Percentiles rank a stretch among this genome's conserved stretches.
Evolutionary conservation across 2,329 filamentous ascomycete genomes (phyloP).

Genomic region (Aspergillus pseudoterreus): DNA sequence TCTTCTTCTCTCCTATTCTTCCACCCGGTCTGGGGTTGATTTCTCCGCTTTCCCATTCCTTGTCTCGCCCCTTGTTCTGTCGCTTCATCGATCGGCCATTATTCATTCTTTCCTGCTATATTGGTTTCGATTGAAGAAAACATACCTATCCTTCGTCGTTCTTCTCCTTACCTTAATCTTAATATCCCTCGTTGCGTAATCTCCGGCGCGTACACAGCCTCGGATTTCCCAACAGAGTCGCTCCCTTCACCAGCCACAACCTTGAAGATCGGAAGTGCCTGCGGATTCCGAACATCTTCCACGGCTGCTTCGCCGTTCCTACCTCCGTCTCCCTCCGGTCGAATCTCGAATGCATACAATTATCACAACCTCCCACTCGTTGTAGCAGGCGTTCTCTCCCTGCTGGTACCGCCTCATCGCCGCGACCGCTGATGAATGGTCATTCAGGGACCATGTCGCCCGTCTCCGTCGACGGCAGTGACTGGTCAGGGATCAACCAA

Average conservation of each 20-base stretch:
- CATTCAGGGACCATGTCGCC: conserved; percentile 76
- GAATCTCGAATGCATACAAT: conserved; percentile 14
- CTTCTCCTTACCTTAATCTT: neutral
- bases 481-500: conserved; percentile 70
- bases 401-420: neutral
- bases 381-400: neutral
- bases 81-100: neutral
- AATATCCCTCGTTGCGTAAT: neutral
- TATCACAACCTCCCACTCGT: neutral
- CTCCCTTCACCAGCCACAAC: conserved; percentile 9
- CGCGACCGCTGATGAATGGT: conserved; percentile 58
- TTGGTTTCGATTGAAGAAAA: neutral
- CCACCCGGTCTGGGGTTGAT: neutral
- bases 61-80: neutral
- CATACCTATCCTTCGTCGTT: neutral
- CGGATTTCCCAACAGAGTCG: neutral
- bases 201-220: conserved; percentile 1
- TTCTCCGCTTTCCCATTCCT: neutral
- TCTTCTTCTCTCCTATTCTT: neutral
- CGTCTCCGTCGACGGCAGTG: conserved; percentile 75
- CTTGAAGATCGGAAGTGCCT: neutral
- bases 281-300: too few relatives aligned
- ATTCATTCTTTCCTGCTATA: neutral
- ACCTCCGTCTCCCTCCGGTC: conserved; percentile 1
- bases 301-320: neutral